These are phyloP conservation scores for Onygenales sp. DNA, from an alignment of 2,329 filamentous ascomycete species.

Conservation along the genomic window DNA sequence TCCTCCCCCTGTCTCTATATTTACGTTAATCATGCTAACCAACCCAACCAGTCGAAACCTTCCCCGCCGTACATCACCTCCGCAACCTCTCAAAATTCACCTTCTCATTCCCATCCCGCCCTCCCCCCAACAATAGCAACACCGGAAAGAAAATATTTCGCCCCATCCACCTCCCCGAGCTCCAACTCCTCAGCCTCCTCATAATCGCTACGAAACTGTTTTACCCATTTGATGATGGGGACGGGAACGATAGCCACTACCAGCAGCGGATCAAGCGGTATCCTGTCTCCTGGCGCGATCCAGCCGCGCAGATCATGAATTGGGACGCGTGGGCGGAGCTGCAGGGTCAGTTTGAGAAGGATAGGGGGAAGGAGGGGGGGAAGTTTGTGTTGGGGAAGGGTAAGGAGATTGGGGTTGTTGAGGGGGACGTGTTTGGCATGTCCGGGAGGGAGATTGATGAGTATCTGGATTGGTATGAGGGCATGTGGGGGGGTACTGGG, in stretches of 20 bases:
- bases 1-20: not conserved
- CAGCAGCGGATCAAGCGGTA: slow-evolving; percentile 26
- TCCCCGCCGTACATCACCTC: slow-evolving; percentile 50
- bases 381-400: slow-evolving; percentile 35
- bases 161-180: slow-evolving; percentile 58
- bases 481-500: slow-evolving; percentile 42
- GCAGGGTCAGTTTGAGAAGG: slow-evolving; percentile 31
- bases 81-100: slow-evolving; percentile 46
- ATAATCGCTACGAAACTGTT: slow-evolving; percentile 69
- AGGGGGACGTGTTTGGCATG: slow-evolving; percentile 56
- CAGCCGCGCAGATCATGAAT: slow-evolving; percentile 52
- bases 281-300: slow-evolving; percentile 44
- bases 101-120: slow-evolving; percentile 43
- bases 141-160: slow-evolving; percentile 19
- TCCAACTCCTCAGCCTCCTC: slow-evolving; percentile 60
- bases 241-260: slow-evolving; percentile 8
- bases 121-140: not conserved
- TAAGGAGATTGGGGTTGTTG: slow-evolving; percentile 47
- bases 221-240: slow-evolving; percentile 59
- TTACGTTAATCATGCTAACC: slow-evolving; percentile 4
- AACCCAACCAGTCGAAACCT: slow-evolving; percentile 20
- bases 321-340: slow-evolving; percentile 61
- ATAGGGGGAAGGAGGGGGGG: slow-evolving; percentile 19
- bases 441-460: slow-evolving; percentile 54
- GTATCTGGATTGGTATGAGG: slow-evolving; percentile 72